Conservation (phyloP, 306 rosid genomes). For the Prosopis cineraria region DNA sequence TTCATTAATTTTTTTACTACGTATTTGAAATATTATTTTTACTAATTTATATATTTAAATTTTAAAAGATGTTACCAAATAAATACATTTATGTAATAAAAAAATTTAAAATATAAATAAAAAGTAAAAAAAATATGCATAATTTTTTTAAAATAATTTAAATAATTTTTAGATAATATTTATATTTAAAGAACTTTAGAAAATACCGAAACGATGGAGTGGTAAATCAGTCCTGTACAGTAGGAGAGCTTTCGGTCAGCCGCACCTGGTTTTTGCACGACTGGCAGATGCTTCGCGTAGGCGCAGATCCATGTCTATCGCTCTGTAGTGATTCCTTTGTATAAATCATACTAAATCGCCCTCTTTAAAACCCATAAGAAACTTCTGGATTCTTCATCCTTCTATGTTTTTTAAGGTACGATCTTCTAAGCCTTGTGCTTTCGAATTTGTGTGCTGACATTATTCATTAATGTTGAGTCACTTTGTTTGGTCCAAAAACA, state of each 20-base stretch:
- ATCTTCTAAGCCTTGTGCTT: not conserved
- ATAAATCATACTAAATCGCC: not conserved
- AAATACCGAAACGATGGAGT: too few species aligned
- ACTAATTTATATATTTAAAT: too few species aligned
- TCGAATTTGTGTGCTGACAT: not conserved
- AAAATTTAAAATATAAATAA: too few species aligned
- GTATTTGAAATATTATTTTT: too few species aligned
- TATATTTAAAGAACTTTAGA: too few species aligned
- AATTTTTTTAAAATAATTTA: too few species aligned
- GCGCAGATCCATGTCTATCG: not conserved
- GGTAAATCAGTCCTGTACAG: not conserved
- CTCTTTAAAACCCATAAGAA: not conserved
- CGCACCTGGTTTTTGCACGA: not conserved
- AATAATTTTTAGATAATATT: too few species aligned
- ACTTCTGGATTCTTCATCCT: not conserved
- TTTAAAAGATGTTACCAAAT: too few species aligned
- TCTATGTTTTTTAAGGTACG: not conserved
- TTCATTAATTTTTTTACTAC: too few species aligned
- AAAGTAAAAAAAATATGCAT: too few species aligned
- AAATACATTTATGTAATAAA: too few species aligned
- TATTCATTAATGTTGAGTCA: not conserved
- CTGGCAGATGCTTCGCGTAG: not conserved
- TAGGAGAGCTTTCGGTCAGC: not conserved
- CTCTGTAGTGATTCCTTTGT: not conserved
- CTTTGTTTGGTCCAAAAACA: not conserved